phyloP scores from a whole-genome alignment of 169 alveolate species.

The Plasmodium knowlesi region DNA sequence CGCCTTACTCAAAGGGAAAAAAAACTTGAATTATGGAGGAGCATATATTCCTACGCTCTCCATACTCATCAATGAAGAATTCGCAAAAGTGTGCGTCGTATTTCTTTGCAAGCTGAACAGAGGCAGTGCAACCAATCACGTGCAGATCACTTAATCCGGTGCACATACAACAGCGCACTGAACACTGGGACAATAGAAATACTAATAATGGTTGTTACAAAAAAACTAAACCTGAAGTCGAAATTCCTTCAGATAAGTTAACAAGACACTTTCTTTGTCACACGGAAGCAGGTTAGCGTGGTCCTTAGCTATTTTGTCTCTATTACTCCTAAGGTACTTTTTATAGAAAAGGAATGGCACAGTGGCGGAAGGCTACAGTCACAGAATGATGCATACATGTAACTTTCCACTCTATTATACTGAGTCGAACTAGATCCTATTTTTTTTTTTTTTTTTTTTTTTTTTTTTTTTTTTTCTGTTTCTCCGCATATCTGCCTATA shows the following conservation, averaged over 20 bases:
- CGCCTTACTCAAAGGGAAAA: slow-evolving; percentile 62
- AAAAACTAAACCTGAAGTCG: slow-evolving; percentile 16
- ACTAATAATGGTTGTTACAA: neutral
- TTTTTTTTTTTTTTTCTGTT: slow-evolving; percentile 9
- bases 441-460: neutral
- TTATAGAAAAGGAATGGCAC: neutral
- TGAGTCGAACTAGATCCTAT: neutral
- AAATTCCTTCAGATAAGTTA: slow-evolving; percentile 11
- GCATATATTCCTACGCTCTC: slow-evolving; percentile 36
- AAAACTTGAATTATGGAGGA: slow-evolving; percentile 71
- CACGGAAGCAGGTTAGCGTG: slow-evolving; percentile 31
- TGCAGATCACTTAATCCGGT: neutral
- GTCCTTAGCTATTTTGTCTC: slow-evolving; percentile 15
- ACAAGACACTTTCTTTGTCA: slow-evolving; percentile 21
- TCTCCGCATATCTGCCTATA: neutral
- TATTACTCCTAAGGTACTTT: slow-evolving; percentile 53
- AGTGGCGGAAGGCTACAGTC: neutral
- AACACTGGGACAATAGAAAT: neutral
- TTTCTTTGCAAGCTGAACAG: slow-evolving; percentile 33
- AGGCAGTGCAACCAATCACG: neutral
- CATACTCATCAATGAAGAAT: slow-evolving; percentile 62
- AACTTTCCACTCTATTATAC: neutral
- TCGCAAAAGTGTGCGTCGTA: slow-evolving; percentile 37
- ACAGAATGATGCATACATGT: neutral
- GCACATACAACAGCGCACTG: neutral